A percentile compares a stretch with the other conserved stretches of the same genome.
Conservation (phyloP, 495 filamentous ascomycete genomes). For the Trichocladium antarcticum region DNA sequence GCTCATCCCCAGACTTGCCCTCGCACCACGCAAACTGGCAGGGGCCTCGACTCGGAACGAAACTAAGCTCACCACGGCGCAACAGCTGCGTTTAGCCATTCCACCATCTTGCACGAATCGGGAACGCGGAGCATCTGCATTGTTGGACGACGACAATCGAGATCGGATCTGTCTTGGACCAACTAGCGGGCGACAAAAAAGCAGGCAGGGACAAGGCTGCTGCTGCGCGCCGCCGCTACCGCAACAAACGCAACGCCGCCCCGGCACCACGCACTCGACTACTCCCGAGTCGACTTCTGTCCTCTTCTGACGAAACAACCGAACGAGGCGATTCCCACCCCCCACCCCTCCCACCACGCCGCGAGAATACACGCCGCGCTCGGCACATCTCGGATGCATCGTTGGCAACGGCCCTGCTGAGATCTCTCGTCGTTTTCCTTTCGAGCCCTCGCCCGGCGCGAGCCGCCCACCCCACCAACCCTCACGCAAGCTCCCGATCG, state of each 20-base stretch:
- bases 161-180: not conserved
- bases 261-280: not conserved
- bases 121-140: not conserved
- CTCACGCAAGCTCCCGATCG: conserved; percentile 1
- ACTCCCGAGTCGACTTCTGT: not conserved
- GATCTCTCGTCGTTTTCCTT: not conserved
- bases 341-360: not conserved
- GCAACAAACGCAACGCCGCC: not conserved
- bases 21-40: conserved; percentile 10
- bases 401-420: conserved; percentile 2
- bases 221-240: not conserved
- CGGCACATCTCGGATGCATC: conserved; percentile 5
- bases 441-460: conserved; percentile 34
- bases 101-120: not conserved
- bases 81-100: not conserved
- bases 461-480: conserved; percentile 17
- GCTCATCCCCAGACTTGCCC: conserved; percentile 13
- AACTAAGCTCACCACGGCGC: conserved; percentile 3
- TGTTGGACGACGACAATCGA: not conserved
- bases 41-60: conserved; percentile 9
- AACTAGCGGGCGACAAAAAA: not conserved
- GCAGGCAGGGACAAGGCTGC: not conserved
- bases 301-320: conserved; percentile 1
- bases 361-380: too few species aligned
- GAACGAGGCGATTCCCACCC: not conserved